Base-by-base conservation (phyloP, 106 monocot species). In the Allium cepa region DNA sequence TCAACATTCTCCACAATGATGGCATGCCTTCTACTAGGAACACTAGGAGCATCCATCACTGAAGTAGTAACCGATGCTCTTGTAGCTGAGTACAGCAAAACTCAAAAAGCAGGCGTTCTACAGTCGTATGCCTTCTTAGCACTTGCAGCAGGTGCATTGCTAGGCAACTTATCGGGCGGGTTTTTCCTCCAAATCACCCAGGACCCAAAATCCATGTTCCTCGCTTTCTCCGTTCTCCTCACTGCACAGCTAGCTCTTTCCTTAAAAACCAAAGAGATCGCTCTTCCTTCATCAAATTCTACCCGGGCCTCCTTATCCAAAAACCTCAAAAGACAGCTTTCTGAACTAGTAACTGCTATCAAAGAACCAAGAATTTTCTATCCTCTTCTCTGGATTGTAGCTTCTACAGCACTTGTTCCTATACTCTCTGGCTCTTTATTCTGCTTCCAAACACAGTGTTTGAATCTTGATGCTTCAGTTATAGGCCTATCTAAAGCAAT, bases 401-500 rank as follows among this genome's bases (percentile, higher is more conserved):
- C 80, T 36, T 91, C 94, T 22, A 75, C 83, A 47, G 83, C 88
- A 1, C 50, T 83, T 52, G 82, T 95, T 52, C 94, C 94, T 46
- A 64, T 88, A 55, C 77, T 95, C 16, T 88, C 90, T 16, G 94
- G 94, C 16, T 70, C 87, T 9, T 73, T 88, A 59, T 95, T 95
- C 57, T 95, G 85, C 60, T 95, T 80, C 62, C 94, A 95, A 57
- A 95, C 88, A 17, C 88, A 82, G 47, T 69, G 61, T 63, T 53
- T 95, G 26, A 88, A 86, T 4, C 83, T 95, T 12, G 81, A 86
- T 52, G 79, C 88, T 59, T 81, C 66, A 0, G 51, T 95, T 50
- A 88, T 95, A 55, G 95, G 95, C 17, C 63, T 91, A 50, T 95
- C 95, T 11, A 91, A 88, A 80, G 91, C 88, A 9, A 53, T 91